phyloP scores from a whole-genome alignment of 2,329 filamentous ascomycete genomes.

The Arachnopeziza araneosa region DNA sequence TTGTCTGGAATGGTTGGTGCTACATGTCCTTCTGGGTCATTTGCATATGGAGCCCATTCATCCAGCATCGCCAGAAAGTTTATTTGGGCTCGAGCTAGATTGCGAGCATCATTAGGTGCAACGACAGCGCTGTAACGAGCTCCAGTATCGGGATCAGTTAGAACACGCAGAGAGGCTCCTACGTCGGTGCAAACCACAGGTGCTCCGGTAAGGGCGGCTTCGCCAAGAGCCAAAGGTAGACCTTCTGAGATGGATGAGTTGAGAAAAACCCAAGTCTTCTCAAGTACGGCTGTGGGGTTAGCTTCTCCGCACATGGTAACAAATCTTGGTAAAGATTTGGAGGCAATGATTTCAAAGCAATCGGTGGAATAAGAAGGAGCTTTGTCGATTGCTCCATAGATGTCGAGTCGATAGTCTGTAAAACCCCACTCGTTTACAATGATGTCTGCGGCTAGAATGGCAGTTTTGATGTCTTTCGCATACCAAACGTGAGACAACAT shows the following conservation, averaged over 20 bases:
- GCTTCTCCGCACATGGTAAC: constrained; percentile 36
- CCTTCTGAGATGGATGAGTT: constrained; percentile 53
- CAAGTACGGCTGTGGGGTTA: constrained; percentile 37
- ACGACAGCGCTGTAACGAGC: constrained; percentile 55
- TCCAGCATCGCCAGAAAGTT: constrained; percentile 56
- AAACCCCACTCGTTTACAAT: constrained; percentile 64
- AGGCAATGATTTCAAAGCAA: constrained; percentile 40
- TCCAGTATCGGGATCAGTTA: constrained; percentile 47
- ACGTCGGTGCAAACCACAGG: constrained; percentile 53
- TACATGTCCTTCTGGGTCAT: constrained; percentile 21
- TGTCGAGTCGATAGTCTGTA: constrained; percentile 54
- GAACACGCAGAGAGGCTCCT: constrained; percentile 47
- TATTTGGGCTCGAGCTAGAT: constrained; percentile 56
- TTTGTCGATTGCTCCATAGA: constrained; percentile 60
- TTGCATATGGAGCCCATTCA: constrained; percentile 54
- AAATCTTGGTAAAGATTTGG: constrained; percentile 24
- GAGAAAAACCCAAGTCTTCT: constrained; percentile 44
- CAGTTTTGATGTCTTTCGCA: constrained; percentile 58
- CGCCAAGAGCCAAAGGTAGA: constrained; percentile 50
- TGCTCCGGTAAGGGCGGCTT: constrained; percentile 50
- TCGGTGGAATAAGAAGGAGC: constrained; percentile 56
- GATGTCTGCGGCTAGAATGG: constrained; percentile 57
- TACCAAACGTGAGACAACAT: constrained; percentile 58
- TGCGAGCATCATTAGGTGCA: constrained; percentile 56
- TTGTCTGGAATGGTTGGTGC: constrained; percentile 36